phyloP scores from a whole-genome alignment of 2,329 filamentous ascomycete species.

The Lithohypha guttulata region DNA sequence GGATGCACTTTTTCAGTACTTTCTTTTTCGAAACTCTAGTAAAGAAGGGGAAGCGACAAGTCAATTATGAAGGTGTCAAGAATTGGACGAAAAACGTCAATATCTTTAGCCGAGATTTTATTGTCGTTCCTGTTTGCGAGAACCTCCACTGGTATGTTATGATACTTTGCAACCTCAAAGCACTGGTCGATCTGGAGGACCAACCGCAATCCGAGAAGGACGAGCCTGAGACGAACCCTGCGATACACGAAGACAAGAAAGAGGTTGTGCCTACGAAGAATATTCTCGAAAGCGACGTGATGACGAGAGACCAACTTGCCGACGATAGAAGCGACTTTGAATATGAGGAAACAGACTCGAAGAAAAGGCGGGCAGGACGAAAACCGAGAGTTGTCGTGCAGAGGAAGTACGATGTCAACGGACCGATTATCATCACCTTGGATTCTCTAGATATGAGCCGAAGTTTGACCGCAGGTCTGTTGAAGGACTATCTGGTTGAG shows the following conservation, averaged over 20 bases:
- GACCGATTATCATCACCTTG: slow-evolving; percentile 69
- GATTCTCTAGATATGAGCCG: slow-evolving; percentile 69
- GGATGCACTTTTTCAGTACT: slow-evolving; percentile 82
- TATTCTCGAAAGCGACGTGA: not conserved
- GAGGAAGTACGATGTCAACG: slow-evolving; percentile 37
- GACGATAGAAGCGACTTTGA: not conserved
- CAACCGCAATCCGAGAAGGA: slow-evolving; percentile 14
- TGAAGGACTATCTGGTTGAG: slow-evolving; percentile 66
- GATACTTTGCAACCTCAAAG: slow-evolving; percentile 81
- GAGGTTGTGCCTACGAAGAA: slow-evolving; percentile 9
- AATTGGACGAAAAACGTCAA: slow-evolving; percentile 82
- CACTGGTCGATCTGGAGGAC: slow-evolving; percentile 39
- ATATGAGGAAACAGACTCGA: not conserved
- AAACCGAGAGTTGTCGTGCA: slow-evolving; percentile 23
- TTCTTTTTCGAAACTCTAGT: slow-evolving; percentile 73
- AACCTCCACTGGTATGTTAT: slow-evolving; percentile 84
- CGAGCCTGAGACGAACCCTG: not conserved
- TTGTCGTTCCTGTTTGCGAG: slow-evolving; percentile 87
- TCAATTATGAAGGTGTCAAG: slow-evolving; percentile 78
- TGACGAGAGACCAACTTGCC: not conserved
- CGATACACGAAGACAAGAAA: slow-evolving; percentile 11
- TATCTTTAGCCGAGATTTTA: slow-evolving; percentile 74
- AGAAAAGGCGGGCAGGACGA: slow-evolving; percentile 26
- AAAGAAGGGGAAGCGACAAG: slow-evolving; percentile 36
- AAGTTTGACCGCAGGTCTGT: slow-evolving; percentile 45